Evolutionary conservation across 306 rosid genomes (phyloP), one percentile per base, ranked within the genome.

Genomic region (Vigna unguiculata): DNA sequence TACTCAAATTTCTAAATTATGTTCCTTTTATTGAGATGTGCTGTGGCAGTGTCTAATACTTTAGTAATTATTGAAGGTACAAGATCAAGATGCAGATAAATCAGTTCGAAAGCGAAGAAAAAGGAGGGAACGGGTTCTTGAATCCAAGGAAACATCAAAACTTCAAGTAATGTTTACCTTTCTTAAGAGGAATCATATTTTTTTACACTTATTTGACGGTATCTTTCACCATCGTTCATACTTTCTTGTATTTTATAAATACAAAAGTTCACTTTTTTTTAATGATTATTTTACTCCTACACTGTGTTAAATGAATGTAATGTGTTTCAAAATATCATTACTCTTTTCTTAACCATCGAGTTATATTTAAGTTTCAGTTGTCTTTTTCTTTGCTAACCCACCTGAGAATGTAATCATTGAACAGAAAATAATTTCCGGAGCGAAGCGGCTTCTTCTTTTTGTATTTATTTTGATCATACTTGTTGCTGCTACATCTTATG

Each of bases 161-260:
- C 83, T 94, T 24, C 94, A 91, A 91, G 98, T 91, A 84, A 60
- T 55, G 84, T 28, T 51, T n/a, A n/a, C n/a, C n/a, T n/a, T n/a
- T n/a, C n/a, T n/a, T n/a, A n/a, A n/a, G n/a, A n/a, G n/a, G n/a
- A n/a, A n/a, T n/a, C n/a, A n/a, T n/a, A n/a, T n/a, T n/a, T n/a
- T n/a, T n/a, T n/a, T n/a, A n/a, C n/a, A n/a, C n/a, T n/a, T n/a
- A n/a, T n/a, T n/a, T n/a, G n/a, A n/a, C n/a, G n/a, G n/a, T n/a
- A n/a, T n/a, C n/a, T n/a, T n/a, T n/a, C n/a, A n/a, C n/a, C n/a
- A n/a, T n/a, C n/a, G n/a, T n/a, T n/a, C n/a, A n/a, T n/a, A n/a
- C n/a, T n/a, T n/a, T n/a, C n/a, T n/a, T n/a, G n/a, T n/a, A n/a
- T n/a, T n/a, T n/a, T n/a, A n/a, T n/a, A n/a, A n/a, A n/a, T n/a